Evolutionary conservation across 495 filamentous ascomycete genomes (phyloP), one percentile per base, ranked within the genome.

Genomic region (Penicillium macrosclerotiorum): DNA sequence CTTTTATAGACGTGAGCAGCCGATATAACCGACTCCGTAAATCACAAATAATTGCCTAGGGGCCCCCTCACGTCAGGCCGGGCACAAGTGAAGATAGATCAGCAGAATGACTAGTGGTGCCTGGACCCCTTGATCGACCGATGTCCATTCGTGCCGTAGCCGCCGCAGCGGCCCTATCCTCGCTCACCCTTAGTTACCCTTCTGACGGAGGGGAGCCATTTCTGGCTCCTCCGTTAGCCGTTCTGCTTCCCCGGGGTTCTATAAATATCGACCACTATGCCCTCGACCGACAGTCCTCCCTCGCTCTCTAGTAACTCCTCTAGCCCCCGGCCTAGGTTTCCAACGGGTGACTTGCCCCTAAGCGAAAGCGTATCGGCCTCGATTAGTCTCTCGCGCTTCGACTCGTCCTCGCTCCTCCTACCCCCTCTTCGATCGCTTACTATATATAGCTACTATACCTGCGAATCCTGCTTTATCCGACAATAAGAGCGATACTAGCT

Each of bases 231-330:
- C 43, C 43, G 20, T 40, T 42, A 25, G 32, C 23, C 25, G 34
- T 35, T 23, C 32, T 52, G 20, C 34, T 45, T 47, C 37, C 31
- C 38, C 34, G 12, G 11, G 37, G n/a, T 52, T 51, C 32, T 20
- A 51, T 51, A 45, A 51, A 45, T 51, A 45, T 45, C 42, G 42
- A 51, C 42, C 24, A 39, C 42, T 19, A 52, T 52, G n/a, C 43
- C 26, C 25, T 33, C 20, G 33, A 43, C 34, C 19, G 20, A 23
- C 29, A n/a, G 27, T 47, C 34, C 44, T 52, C 26, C 23, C 45
- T 41, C 26, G 37, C 49, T 52, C 25, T 32, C 20, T 25, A 52
- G 33, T 37, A 44, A 47, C 25, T 26, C 19, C 34, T 22, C 38
- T 32, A 52, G 19, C 26, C 38, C 27, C 30, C 16, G 22, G 42